Evolutionary conservation across 176 grass and related monocot species (phyloP).

Genomic region (Carex littledalei): DNA sequence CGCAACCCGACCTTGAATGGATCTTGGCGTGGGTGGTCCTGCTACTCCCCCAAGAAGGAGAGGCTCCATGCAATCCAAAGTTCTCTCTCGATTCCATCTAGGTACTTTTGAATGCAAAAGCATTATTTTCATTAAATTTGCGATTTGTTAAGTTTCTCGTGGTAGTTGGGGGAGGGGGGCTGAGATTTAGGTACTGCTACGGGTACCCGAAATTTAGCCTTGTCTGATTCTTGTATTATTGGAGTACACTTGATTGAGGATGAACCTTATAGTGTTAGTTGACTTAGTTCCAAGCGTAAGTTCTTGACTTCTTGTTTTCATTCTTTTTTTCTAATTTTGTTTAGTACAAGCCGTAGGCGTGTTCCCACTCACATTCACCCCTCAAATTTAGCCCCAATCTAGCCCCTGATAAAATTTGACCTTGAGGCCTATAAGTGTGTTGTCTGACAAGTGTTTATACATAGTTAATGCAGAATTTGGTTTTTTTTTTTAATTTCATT

Average conservation of each 20-base stretch:
- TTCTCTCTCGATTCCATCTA: neutral
- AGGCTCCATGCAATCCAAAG: constrained; percentile 41
- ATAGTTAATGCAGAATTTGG: neutral
- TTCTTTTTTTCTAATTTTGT: neutral
- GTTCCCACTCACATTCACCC: neutral
- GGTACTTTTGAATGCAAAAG: constrained; percentile 7
- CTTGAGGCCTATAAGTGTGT: neutral
- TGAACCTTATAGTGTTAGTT: neutral
- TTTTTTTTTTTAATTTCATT: neutral
- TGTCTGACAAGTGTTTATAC: neutral
- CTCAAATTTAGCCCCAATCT: neutral
- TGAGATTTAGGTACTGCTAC: neutral
- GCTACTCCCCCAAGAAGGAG: neutral
- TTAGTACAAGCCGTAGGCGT: neutral
- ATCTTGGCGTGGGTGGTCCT: neutral
- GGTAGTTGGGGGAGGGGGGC: neutral
- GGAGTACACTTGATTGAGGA: neutral
- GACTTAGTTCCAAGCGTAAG: neutral
- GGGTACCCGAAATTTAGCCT: neutral
- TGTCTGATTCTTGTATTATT: neutral
- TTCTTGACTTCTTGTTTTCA: neutral
- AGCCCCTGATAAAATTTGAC: neutral
- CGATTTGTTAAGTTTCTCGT: neutral
- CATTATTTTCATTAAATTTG: neutral
- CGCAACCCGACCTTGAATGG: neutral